phyloP scores from a whole-genome alignment of 257 asterid genomes.

The Solanum habrochaites region DNA sequence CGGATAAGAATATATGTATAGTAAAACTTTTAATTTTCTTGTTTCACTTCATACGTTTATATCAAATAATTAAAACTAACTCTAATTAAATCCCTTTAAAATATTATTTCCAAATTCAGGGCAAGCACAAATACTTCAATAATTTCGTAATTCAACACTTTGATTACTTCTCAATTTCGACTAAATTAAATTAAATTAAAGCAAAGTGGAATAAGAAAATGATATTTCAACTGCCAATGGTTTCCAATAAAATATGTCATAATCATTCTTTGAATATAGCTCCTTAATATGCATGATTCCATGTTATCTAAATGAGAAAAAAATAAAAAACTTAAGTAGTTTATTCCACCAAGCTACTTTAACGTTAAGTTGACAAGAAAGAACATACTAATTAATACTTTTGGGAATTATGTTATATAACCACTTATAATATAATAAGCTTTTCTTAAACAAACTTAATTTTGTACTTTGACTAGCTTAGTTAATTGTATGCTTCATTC shows the following conservation, averaged over 20 bases:
- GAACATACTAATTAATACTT: neutral
- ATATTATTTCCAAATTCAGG: neutral
- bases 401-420: neutral
- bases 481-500: neutral
- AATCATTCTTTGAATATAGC: neutral
- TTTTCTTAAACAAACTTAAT: neutral
- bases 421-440: neutral
- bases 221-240: slow-evolving; percentile 42
- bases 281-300: neutral
- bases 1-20: slow-evolving; percentile 24
- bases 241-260: neutral
- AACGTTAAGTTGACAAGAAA: slow-evolving; percentile 7
- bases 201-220: slow-evolving; percentile 29
- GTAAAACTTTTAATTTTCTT: slow-evolving; percentile 24
- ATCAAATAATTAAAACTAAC: slow-evolving; percentile 40
- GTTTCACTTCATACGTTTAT: neutral
- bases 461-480: neutral
- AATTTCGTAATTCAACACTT: slow-evolving; percentile 24
- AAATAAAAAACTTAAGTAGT: neutral
- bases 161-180: slow-evolving; percentile 49
- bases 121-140: slow-evolving; percentile 51
- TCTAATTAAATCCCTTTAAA: slow-evolving; percentile 10
- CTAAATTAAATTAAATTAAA: neutral
- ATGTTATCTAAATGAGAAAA: neutral
- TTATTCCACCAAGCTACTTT: neutral